A percentile compares a stretch with the other conserved stretches of the same genome.
Conservation (phyloP, 1,284 basidiomycete species). For the Pseudozyma thailandica region DNA sequence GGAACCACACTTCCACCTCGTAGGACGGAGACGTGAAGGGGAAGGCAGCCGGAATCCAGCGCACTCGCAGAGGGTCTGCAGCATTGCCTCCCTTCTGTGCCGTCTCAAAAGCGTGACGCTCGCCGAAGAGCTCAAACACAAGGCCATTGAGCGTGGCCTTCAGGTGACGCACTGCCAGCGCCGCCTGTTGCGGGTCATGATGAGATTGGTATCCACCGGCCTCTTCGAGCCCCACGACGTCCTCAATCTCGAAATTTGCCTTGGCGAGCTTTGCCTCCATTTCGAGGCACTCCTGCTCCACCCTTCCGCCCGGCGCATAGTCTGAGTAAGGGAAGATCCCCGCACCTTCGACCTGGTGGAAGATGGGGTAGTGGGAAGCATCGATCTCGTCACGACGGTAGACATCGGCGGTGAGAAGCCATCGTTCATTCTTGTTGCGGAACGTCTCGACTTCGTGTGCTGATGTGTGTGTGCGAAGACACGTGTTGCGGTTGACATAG, state of each 20-base stretch:
- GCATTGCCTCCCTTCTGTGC: conserved; percentile 62
- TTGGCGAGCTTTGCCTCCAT: conserved; percentile 70
- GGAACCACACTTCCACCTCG: conserved; percentile 96
- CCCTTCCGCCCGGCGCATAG: conserved; percentile 69
- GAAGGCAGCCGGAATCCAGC: conserved; percentile 98
- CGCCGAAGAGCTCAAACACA: conserved; percentile 81
- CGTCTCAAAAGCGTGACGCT: conserved; percentile 67
- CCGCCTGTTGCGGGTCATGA: conserved; percentile 73
- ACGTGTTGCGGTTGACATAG: conserved; percentile 88
- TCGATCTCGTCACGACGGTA: conserved; percentile 99
- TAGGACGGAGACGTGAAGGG: conserved; percentile 97
- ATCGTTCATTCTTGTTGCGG: conserved; percentile 78
- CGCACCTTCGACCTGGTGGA: conserved; percentile 98
- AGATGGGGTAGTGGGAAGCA: conserved; percentile 94
- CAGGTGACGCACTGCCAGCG: conserved; percentile 81
- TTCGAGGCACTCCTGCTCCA: conserved; percentile 74
- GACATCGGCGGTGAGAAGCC: conserved; percentile 97
- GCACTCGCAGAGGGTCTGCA: conserved; percentile 77
- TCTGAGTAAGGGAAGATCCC: conserved; percentile 74
- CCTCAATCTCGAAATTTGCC: conserved; percentile 80
- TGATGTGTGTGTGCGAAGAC: conserved; percentile 96
- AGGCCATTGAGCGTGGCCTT: conserved; percentile 92
- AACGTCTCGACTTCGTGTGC: conserved; percentile 97
- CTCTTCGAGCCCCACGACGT: conserved; percentile 77
- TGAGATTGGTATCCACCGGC: conserved; percentile 82